phyloP scores from a whole-genome alignment of 2,329 filamentous ascomycete genomes.

The Ophiocordyceps unilateralis region DNA sequence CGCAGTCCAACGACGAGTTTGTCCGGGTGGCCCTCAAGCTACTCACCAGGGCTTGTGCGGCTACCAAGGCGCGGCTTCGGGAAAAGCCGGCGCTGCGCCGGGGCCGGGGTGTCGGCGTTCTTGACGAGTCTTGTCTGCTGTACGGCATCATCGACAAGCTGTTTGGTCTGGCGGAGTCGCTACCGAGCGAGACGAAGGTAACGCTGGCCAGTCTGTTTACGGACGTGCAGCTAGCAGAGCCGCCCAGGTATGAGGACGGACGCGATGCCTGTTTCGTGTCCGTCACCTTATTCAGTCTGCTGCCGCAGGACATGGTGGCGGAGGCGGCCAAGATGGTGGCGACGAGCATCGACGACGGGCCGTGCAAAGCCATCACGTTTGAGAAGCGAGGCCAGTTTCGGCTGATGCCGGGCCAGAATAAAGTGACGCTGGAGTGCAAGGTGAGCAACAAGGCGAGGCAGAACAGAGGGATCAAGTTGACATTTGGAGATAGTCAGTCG shows the following conservation, averaged over 20 bases:
- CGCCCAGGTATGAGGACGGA: slow-evolving; percentile 50
- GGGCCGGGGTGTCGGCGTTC: slow-evolving; percentile 4
- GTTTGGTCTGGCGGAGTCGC: slow-evolving; percentile 23
- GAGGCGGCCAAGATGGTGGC: slow-evolving; percentile 49
- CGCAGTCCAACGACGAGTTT: slow-evolving; percentile 64
- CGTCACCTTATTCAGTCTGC: slow-evolving; percentile 51
- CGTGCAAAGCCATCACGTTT: slow-evolving; percentile 39
- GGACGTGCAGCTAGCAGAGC: slow-evolving; percentile 47
- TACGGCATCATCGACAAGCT: slow-evolving; percentile 30
- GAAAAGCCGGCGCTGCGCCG: slow-evolving; percentile 13
- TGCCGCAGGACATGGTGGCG: slow-evolving; percentile 52
- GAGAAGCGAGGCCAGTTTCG: slow-evolving; percentile 10
- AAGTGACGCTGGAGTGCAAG: slow-evolving; percentile 17
- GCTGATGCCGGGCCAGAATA: slow-evolving; percentile 31
- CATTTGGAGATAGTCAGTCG: slow-evolving; percentile 31
- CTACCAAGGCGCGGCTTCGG: slow-evolving; percentile 30
- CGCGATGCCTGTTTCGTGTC: slow-evolving; percentile 60
- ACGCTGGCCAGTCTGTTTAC: slow-evolving; percentile 60
- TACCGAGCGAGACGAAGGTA: slow-evolving; percentile 43
- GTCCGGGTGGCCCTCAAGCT: slow-evolving; percentile 59
- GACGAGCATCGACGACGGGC: slow-evolving; percentile 33
- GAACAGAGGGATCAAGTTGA: not conserved
- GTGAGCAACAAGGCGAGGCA: slow-evolving; percentile 7
- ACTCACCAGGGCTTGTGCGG: slow-evolving; percentile 45
- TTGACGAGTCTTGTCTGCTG: slow-evolving; percentile 19